A percentile compares a stretch with the other conserved stretches of the same genome.
phyloP scores from a whole-genome alignment of 164 flowering plant genomes.

The Tetrastigma voinierianum region DNA sequence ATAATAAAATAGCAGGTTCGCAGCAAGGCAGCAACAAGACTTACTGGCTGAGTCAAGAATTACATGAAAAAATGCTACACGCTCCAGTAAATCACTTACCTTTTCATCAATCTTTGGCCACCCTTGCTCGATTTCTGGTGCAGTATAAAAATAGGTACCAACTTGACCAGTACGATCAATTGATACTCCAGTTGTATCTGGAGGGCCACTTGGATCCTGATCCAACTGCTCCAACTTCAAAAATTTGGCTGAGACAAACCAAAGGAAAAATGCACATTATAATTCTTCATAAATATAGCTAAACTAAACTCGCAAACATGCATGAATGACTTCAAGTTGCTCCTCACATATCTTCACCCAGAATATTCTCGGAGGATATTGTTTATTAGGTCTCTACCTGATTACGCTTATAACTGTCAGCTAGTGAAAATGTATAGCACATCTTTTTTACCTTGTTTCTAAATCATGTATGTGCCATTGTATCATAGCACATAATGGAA shows the following conservation, averaged over 20 bases:
- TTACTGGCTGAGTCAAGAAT: slow-evolving; percentile 5
- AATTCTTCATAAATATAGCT: too few species aligned
- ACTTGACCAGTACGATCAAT: slow-evolving; percentile 93
- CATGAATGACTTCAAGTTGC: too few species aligned
- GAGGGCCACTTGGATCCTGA: slow-evolving; percentile 57
- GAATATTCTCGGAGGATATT: too few species aligned
- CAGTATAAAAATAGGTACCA: slow-evolving; percentile 96
- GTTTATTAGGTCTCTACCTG: too few species aligned
- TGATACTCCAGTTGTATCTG: slow-evolving; percentile 68
- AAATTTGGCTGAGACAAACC: slow-evolving; percentile 70
- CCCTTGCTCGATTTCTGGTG: slow-evolving; percentile 98
- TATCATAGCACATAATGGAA: too few species aligned
- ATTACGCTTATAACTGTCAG: too few species aligned
- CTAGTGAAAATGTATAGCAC: too few species aligned
- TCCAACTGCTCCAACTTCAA: slow-evolving; percentile 91
- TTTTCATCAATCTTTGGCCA: slow-evolving; percentile 98
- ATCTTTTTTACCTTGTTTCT: too few species aligned
- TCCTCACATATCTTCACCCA: not conserved
- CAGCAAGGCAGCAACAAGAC: not conserved
- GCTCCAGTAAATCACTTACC: slow-evolving; percentile 35
- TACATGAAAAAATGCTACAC: slow-evolving; percentile 3
- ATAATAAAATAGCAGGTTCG: not conserved
- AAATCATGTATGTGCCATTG: too few species aligned
- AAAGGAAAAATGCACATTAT: not conserved
- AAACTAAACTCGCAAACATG: too few species aligned